Evolutionary conservation across 2,329 filamentous ascomycete genomes (phyloP).

Genomic region (Magnaporthiopsis rhizophila): DNA sequence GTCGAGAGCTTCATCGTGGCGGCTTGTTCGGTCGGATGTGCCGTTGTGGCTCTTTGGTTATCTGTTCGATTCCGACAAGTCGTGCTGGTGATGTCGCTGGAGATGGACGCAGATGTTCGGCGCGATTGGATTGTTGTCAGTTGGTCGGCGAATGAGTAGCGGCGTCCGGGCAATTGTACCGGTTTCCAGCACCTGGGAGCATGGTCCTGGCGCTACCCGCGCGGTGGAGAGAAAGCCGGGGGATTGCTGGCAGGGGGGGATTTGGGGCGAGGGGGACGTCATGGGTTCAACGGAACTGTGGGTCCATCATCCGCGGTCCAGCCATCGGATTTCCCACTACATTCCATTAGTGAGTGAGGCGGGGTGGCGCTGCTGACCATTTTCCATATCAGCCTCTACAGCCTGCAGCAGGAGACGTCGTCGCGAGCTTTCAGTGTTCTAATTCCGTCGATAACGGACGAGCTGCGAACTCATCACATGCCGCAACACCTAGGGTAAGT

Average conservation of each 20-base stretch:
- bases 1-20: conserved; percentile 31
- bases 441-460: neutral
- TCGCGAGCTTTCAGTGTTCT: neutral
- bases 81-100: neutral
- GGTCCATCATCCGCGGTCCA: neutral
- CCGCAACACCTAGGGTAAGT: neutral
- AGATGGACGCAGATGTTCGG: neutral
- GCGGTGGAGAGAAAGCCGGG: neutral
- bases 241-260: neutral
- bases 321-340: neutral
- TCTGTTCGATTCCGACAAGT: neutral
- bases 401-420: too few relatives aligned
- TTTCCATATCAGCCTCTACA: too few relatives aligned
- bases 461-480: too few relatives aligned
- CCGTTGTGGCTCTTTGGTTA: neutral
- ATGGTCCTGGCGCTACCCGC: neutral
- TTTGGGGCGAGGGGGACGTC: conserved; percentile 1
- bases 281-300: neutral
- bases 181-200: neutral
- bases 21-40: neutral
- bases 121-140: neutral
- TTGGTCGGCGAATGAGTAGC: neutral
- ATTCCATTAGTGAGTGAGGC: neutral
- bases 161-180: neutral
- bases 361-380: conserved; percentile 1